Conservation (phyloP, 140 eudicot species). For the Senecio squalidus region DNA sequence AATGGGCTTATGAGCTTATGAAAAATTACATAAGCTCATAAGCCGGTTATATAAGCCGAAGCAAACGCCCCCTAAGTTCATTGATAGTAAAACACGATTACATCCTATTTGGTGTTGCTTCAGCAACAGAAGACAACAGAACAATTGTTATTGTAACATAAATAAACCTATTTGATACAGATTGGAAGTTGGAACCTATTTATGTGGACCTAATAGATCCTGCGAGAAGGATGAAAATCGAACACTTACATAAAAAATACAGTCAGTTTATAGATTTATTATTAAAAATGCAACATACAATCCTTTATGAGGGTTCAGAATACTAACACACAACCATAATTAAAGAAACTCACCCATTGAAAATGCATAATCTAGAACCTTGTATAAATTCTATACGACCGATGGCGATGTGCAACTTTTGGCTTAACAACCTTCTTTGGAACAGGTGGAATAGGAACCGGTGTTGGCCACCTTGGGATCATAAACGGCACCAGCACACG, state of each 20-base stretch:
- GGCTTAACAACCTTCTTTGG: conserved; percentile 28
- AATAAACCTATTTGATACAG: neutral
- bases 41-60: too few relatives aligned
- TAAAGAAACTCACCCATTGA: conserved; percentile 8
- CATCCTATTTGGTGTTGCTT: neutral
- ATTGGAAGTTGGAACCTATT: neutral
- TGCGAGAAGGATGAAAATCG: conserved; percentile 1
- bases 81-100: neutral
- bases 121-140: neutral
- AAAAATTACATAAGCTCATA: too few relatives aligned
- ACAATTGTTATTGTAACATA: conserved; percentile 6
- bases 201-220: neutral
- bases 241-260: neutral
- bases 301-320: conserved; percentile 6
- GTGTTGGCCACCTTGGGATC: conserved; percentile 55
- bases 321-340: conserved; percentile 11
- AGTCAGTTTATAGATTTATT: neutral
- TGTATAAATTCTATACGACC: neutral
- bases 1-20: too few relatives aligned
- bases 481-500: conserved; percentile 52
- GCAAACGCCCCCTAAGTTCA: too few relatives aligned
- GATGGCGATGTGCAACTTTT: conserved; percentile 15
- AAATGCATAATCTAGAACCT: conserved; percentile 7
- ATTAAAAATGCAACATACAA: conserved; percentile 7
- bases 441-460: conserved; percentile 34